phyloP scores from a whole-genome alignment of 169 alveolate species.

The Cryptosporidium andersoni region DNA sequence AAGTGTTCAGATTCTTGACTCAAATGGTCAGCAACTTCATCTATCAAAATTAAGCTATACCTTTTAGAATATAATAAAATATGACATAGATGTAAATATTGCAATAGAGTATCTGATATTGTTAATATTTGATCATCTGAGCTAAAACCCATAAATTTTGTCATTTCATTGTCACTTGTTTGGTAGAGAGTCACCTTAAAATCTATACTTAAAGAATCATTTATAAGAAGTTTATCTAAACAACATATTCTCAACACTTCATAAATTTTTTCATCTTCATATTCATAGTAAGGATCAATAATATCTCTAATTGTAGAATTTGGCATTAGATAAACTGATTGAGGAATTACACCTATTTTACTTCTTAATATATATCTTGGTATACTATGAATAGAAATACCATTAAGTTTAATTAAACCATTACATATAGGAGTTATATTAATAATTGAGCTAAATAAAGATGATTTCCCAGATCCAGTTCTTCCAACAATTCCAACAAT shows the following conservation, averaged over 20 bases:
- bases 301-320: slow-evolving; percentile 57
- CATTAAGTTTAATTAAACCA: slow-evolving; percentile 29
- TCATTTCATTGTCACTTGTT: not conserved
- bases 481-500: slow-evolving; percentile 85
- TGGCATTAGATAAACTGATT: slow-evolving; percentile 42
- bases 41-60: slow-evolving; percentile 37
- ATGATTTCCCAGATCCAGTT: slow-evolving; percentile 87
- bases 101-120: slow-evolving; percentile 36
- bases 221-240: slow-evolving; percentile 32
- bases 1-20: slow-evolving; percentile 26
- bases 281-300: slow-evolving; percentile 48
- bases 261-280: slow-evolving; percentile 38
- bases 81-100: slow-evolving; percentile 42
- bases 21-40: slow-evolving; percentile 34
- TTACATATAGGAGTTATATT: slow-evolving; percentile 41
- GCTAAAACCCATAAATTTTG: too few relatives aligned
- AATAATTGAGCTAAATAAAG: slow-evolving; percentile 76
- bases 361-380: slow-evolving; percentile 53
- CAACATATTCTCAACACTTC: slow-evolving; percentile 60
- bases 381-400: slow-evolving; percentile 30
- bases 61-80: slow-evolving; percentile 45
- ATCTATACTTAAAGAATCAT: slow-evolving; percentile 25
- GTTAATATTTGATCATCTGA: not conserved
- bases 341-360: slow-evolving; percentile 62
- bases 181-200: slow-evolving; percentile 18